Evolutionary conservation across 306 rosid species (phyloP).

Genomic region (Acacia acuminata): DNA sequence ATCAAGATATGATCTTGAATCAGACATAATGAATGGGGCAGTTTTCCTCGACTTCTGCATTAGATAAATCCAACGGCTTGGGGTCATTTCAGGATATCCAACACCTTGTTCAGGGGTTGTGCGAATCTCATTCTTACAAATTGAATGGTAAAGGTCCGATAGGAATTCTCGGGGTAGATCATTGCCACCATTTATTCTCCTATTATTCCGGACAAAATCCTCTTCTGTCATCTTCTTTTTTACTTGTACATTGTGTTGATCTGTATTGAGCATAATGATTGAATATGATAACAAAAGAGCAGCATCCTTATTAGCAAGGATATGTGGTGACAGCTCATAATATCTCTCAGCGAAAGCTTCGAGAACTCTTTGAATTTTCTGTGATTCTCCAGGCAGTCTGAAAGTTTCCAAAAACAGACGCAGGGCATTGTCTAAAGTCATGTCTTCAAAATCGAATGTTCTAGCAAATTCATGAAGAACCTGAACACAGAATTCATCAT

Average conservation of each 20-base stretch:
- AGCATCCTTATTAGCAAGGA: constrained; percentile 91
- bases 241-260: constrained; percentile 91
- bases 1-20: constrained; percentile 83
- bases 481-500: constrained; percentile 89
- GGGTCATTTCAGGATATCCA: constrained; percentile 88
- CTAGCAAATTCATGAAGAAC: constrained; percentile 96
- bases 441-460: constrained; percentile 91
- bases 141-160: constrained; percentile 76
- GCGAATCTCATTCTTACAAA: constrained; percentile 90
- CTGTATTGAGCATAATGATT: constrained; percentile 88
- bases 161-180: constrained; percentile 90
- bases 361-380: constrained; percentile 97
- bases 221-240: constrained; percentile 97
- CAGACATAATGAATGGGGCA: constrained; percentile 82
- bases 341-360: constrained; percentile 99
- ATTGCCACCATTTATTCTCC: constrained; percentile 87
- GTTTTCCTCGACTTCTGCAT: constrained; percentile 76
- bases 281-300: constrained; percentile 91
- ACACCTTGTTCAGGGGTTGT: constrained; percentile 91
- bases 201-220: constrained; percentile 85
- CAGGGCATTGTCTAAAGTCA: constrained; percentile 87
- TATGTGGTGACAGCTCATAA: constrained; percentile 80
- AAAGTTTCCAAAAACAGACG: constrained; percentile 94
- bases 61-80: constrained; percentile 95
- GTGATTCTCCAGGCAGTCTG: constrained; percentile 95